Base-by-base conservation (phyloP, 148 eudicot genomes). In the Chenopodium quinoa region DNA sequence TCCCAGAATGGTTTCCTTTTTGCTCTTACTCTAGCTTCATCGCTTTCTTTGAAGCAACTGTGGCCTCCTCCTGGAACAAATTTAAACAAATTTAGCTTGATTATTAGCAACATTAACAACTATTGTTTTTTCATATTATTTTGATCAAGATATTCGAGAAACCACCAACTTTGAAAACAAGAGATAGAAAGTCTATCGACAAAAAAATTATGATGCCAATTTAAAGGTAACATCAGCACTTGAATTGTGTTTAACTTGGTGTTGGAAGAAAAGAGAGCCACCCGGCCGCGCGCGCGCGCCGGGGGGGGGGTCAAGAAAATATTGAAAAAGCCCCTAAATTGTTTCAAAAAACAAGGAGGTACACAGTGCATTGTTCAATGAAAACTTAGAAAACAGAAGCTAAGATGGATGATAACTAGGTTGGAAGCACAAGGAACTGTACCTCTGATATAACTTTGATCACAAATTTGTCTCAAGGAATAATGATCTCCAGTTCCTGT, bases 401-500 rank as follows among this genome's bases (percentile, higher is more conserved):
- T 7, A 74, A 31, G 58, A 68, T 73, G 63, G 37, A 37, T 60
- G 63, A 75, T 71, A 13, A 22, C 10, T 52, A 79, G 50, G 81
- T 52, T 9, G 47, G 4, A 44, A 27, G 40, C 66, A 22, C 44
- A 76, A 68, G 73, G 37, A 75, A 32, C 60, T 54, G 34, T 82
- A 96, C 99, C 99, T 90, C 95, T 89, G 80, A 96, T 92, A 82
- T 96, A 93, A 82, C 85, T 90, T 80, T 96, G 99, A 86, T 96
- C 99, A 86, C 99, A 96, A 31, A 96, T 96, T 86, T 96, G 99
- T 85, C 99, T 88, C 65, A 96, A 86, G 82, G 98, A 96, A 85
- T 96, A 96, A 87, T 96, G 99, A 89, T 96, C 99, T 77, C 98
- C 99, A 82, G 95, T 93, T 75, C 99, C 99, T 71, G 99, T 96